A percentile compares a stretch with the other conserved stretches of the same genome.
phyloP scores from a whole-genome alignment of 768 basidiomycete genomes.

The Hericium alpestre region DNA sequence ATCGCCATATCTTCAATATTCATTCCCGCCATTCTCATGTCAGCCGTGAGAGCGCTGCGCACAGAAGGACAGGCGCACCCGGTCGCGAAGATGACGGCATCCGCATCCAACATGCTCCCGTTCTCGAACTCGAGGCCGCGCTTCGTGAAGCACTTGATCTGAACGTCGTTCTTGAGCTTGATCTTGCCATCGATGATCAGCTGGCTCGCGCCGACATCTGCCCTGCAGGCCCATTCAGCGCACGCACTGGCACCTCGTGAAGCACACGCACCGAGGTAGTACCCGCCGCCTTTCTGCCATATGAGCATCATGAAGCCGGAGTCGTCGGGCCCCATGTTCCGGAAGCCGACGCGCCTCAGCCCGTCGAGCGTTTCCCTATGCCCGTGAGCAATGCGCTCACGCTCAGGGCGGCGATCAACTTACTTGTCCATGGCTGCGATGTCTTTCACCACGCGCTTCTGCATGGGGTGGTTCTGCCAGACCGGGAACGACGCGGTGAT shows the following conservation, averaged over 20 bases:
- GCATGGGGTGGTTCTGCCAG: conserved; percentile 15
- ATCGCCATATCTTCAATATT: conserved; percentile 32
- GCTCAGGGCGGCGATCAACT: neutral
- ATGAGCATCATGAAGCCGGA: conserved; percentile 38
- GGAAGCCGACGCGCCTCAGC: conserved; percentile 46
- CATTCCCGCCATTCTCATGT: neutral
- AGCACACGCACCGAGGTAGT: conserved; percentile 46
- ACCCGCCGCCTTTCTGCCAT: conserved; percentile 42
- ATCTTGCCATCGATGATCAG: conserved; percentile 36
- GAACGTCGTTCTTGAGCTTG: conserved; percentile 34
- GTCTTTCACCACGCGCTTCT: conserved; percentile 26
- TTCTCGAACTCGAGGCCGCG: conserved; percentile 31
- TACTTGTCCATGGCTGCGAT: conserved; percentile 48
- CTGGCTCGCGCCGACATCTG: conserved; percentile 32
- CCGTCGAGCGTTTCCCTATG: conserved; percentile 41
- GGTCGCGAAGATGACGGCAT: conserved; percentile 40
- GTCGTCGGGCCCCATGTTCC: conserved; percentile 38
- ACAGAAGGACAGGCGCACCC: conserved; percentile 22
- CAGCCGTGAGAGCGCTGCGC: neutral
- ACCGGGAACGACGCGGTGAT: conserved; percentile 32
- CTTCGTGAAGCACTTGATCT: conserved; percentile 30
- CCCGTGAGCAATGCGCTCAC: neutral
- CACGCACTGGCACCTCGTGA: neutral
- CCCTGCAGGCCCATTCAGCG: neutral
- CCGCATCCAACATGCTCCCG: conserved; percentile 33